Percentiles rank a stretch among this genome's conserved stretches.
phyloP scores from a whole-genome alignment of 108 stramenopile genomes.

The Pseudonitzschia delicatissima region DNA sequence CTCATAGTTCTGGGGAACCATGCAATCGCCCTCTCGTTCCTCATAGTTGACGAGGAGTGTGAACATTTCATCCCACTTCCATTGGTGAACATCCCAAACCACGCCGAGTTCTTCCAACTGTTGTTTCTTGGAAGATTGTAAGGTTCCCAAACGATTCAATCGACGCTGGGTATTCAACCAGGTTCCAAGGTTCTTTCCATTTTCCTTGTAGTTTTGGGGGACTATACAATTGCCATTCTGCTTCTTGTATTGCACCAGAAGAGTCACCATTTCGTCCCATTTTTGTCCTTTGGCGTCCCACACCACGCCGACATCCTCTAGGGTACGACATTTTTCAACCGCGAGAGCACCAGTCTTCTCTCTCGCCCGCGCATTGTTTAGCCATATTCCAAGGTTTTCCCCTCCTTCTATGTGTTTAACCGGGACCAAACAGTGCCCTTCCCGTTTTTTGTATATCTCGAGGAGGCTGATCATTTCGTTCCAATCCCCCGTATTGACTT shows the following conservation, averaged over 20 bases:
- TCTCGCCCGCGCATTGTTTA: conserved; percentile 1
- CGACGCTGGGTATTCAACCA: conserved; percentile 8
- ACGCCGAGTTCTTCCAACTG: conserved; percentile 10
- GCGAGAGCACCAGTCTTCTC: neutral
- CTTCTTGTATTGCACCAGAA: conserved; percentile 5
- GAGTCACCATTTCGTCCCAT: conserved; percentile 7
- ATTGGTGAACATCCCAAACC: neutral
- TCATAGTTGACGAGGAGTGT: neutral
- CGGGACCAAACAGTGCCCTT: neutral
- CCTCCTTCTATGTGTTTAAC: conserved; percentile 4
- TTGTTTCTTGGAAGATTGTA: neutral
- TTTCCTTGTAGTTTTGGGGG: neutral
- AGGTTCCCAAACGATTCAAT: neutral
- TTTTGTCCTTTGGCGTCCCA: neutral
- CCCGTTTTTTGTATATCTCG: neutral
- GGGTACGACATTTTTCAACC: neutral
- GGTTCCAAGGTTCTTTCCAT: neutral
- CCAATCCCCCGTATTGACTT: neutral
- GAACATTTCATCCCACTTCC: conserved; percentile 2
- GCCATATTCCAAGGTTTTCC: conserved; percentile 10
- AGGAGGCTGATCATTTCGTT: neutral
- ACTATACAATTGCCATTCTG: neutral
- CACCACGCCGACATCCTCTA: conserved; percentile 5
- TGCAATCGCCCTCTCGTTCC: conserved; percentile 12
- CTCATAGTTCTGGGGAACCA: neutral